Evolutionary conservation across 1,284 basidiomycete species (phyloP), one percentile per base, ranked within the genome.

Genomic region (Chondrostereum purpureum): DNA sequence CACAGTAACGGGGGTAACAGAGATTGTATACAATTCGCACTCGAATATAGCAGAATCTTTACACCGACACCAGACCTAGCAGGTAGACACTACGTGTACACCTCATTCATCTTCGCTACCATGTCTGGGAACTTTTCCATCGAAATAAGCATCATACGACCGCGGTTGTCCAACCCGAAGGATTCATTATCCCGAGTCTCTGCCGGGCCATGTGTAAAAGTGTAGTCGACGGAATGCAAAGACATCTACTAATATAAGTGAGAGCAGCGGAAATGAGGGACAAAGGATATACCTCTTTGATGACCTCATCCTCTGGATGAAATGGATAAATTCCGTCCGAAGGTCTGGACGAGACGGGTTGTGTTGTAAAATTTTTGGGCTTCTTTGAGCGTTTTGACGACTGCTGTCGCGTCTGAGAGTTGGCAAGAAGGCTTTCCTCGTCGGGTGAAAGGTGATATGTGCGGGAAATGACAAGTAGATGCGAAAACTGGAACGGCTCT

Each of bases 261-360:
- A 34, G 42, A 47, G 33, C 31, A 5, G 27, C 43, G 14, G 31
- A 43, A 40, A 18, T 44, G 33, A 36, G 50, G 23, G 24, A 45
- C 34, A 49, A 39, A 34, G 40, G 4, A 59, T 49, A 43, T 42
- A 88, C 89, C 67, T 80, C 66, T 51, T 77, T 74, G 41, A 92
- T 80, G 43, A 72, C 69, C 42, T 84, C 83, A 62, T 95, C 92
- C 61, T 96, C 92, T 0, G 87, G 83, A 59, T 96, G 92, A 67
- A 90, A 94, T 0, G 79, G 67, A 56, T 82, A 88, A 5, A 80
- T 63, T 0, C 77, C 79, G 42, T 75, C 73, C 0, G 55, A 55
- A 8, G 70, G 66, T 4, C 59, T 55, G 39, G 44, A 47, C 17
- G 53, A 57, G 18, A 51, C 52, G 17, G 54, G 51, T 39, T 55